Evolutionary conservation across 352 stramenopile genomes (phyloP).

Genomic region (Aphanomyces stellatus): DNA sequence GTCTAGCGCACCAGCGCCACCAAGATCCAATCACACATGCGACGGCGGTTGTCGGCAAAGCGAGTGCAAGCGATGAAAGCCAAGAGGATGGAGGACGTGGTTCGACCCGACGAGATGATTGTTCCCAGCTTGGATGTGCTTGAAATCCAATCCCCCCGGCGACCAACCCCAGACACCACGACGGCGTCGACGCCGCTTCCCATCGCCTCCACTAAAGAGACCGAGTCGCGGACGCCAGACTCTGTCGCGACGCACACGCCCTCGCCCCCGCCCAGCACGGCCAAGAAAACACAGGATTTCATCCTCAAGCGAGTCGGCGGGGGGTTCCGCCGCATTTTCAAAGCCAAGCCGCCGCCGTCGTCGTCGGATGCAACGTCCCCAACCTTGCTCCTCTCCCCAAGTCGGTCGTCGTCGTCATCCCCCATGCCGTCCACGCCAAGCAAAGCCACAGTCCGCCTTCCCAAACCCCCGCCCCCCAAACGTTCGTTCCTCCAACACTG

Average conservation of each 20-base stretch:
- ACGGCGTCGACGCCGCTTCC: too few relatives aligned
- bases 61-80: not conserved
- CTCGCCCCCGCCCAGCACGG: not conserved
- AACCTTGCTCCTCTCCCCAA: not conserved
- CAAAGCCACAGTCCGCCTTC: not conserved
- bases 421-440: not conserved
- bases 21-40: not conserved
- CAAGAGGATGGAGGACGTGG: too few relatives aligned
- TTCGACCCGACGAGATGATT: too few relatives aligned
- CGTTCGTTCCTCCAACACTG: conserved; percentile 4
- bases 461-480: not conserved
- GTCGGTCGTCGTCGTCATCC: not conserved
- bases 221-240: not conserved
- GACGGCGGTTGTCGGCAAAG: not conserved
- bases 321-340: conserved; percentile 12
- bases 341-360: not conserved
- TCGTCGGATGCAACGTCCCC: not conserved
- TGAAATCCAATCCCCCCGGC: too few relatives aligned
- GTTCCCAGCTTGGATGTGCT: too few relatives aligned
- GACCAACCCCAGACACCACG: not conserved
- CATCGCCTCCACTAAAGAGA: not conserved
- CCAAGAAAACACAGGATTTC: not conserved
- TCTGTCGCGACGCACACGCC: not conserved
- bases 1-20: not conserved
- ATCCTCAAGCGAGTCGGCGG: conserved; percentile 18